Conservation (phyloP, 2,329 filamentous ascomycete species). For the Rhynchosporium secalis region DNA sequence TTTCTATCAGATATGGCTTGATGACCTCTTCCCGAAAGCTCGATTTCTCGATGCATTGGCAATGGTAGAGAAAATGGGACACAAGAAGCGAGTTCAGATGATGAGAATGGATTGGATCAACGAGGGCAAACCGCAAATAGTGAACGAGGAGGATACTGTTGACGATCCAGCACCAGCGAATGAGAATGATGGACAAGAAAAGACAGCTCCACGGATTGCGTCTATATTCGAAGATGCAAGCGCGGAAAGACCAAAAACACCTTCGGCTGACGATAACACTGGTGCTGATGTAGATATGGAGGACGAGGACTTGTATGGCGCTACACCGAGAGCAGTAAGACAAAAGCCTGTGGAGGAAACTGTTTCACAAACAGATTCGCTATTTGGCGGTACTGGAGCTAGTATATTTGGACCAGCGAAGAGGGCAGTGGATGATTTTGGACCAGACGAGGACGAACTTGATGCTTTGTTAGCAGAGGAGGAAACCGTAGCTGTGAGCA, state of each 20-base stretch:
- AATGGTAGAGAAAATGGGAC: constrained; percentile 92
- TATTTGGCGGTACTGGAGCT: constrained; percentile 29
- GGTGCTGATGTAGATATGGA: constrained; percentile 19
- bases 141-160: constrained; percentile 36
- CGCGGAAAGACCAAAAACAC: constrained; percentile 37
- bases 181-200: constrained; percentile 35
- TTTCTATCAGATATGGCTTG: constrained; percentile 95
- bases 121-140: constrained; percentile 60
- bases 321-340: constrained; percentile 46
- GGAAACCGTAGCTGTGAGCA: constrained; percentile 29
- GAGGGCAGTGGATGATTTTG: constrained; percentile 30
- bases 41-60: constrained; percentile 86
- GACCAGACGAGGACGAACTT: constrained; percentile 36
- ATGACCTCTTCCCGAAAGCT: constrained; percentile 91
- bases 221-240: constrained; percentile 42
- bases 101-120: constrained; percentile 83
- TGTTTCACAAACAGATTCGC: constrained; percentile 28
- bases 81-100: constrained; percentile 74
- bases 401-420: constrained; percentile 35
- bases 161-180: constrained; percentile 34
- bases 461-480: constrained; percentile 34
- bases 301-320: constrained; percentile 50
- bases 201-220: constrained; percentile 40
- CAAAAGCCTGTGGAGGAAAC: constrained; percentile 29
- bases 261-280: constrained; percentile 45